Conservation (phyloP, 2,329 filamentous ascomycete species). For the Remersonia thermophila region DNA sequence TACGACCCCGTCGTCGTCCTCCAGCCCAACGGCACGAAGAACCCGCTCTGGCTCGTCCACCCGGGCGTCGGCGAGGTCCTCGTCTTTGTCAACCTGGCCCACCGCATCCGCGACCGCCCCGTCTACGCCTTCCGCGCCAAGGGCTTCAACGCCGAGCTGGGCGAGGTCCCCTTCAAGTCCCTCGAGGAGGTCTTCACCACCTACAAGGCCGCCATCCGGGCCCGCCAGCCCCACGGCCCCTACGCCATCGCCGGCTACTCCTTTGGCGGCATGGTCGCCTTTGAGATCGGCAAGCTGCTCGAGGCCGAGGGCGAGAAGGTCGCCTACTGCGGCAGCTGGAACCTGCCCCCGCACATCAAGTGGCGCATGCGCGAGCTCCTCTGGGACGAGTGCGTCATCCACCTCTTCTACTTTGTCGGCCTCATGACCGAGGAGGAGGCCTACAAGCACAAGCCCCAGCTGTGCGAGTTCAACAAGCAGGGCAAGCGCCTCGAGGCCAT, state of each 20-base stretch:
- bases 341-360: conserved; percentile 38
- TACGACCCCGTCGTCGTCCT: conserved; percentile 28
- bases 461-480: conserved; percentile 5
- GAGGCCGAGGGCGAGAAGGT: conserved; percentile 26
- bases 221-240: conserved; percentile 33
- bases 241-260: conserved; percentile 41
- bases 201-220: conserved; percentile 30
- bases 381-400: conserved; percentile 27
- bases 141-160: conserved; percentile 26
- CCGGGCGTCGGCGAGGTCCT: conserved; percentile 31
- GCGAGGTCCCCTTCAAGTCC: conserved; percentile 24
- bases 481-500: conserved; percentile 2
- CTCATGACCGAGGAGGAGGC: conserved; percentile 24
- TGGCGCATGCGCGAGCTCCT: conserved; percentile 27
- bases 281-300: conserved; percentile 36
- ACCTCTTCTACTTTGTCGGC: conserved; percentile 29
- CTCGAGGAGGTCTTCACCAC: conserved; percentile 28
- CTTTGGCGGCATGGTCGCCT: conserved; percentile 37
- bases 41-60: conserved; percentile 30
- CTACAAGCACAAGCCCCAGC: conserved; percentile 15
- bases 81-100: conserved; percentile 26
- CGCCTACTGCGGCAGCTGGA: conserved; percentile 31
- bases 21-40: conserved; percentile 19
- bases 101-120: conserved; percentile 27
- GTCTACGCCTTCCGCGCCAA: conserved; percentile 34